phyloP scores from a whole-genome alignment of 768 basidiomycete genomes.

The Russula compacta region DNA sequence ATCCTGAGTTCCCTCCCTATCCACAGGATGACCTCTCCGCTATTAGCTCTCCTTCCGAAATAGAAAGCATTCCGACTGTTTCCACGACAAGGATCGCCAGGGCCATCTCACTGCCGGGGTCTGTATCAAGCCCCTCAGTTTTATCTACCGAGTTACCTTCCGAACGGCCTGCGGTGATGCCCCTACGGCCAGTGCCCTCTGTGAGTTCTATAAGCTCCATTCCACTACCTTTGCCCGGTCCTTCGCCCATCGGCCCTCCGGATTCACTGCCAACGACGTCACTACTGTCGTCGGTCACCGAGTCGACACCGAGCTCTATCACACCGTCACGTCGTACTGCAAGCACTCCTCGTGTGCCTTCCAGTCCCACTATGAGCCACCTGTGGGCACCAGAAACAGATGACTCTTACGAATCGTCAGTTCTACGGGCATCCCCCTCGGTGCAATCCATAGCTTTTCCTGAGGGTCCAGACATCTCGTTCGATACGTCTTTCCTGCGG shows the following conservation, averaged over 20 bases:
- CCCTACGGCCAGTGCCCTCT: neutral
- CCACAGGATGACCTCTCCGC: neutral
- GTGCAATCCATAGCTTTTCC: constrained; percentile 40
- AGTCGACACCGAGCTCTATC: constrained; percentile 16
- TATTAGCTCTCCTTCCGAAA: constrained; percentile 1
- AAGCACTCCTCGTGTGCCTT: constrained; percentile 21
- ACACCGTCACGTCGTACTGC: constrained; percentile 9
- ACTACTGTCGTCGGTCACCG: constrained; percentile 10
- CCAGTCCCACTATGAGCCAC: constrained; percentile 35
- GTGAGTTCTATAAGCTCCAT: neutral
- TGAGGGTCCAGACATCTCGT: constrained; percentile 55
- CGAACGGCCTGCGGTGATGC: neutral
- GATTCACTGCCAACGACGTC: constrained; percentile 23
- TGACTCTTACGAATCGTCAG: constrained; percentile 65
- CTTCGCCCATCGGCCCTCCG: constrained; percentile 23
- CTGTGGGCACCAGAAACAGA: constrained; percentile 59
- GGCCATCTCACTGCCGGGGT: neutral
- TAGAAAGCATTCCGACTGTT: neutral
- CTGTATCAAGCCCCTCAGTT: constrained; percentile 12
- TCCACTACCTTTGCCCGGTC: constrained; percentile 18
- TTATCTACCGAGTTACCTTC: neutral
- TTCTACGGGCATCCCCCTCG: constrained; percentile 65
- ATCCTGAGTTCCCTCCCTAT: neutral
- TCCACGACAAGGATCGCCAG: neutral
- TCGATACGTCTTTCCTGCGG: constrained; percentile 65